phyloP scores from a whole-genome alignment of 2,329 filamentous ascomycete species.

The Fusarium albidum region DNA sequence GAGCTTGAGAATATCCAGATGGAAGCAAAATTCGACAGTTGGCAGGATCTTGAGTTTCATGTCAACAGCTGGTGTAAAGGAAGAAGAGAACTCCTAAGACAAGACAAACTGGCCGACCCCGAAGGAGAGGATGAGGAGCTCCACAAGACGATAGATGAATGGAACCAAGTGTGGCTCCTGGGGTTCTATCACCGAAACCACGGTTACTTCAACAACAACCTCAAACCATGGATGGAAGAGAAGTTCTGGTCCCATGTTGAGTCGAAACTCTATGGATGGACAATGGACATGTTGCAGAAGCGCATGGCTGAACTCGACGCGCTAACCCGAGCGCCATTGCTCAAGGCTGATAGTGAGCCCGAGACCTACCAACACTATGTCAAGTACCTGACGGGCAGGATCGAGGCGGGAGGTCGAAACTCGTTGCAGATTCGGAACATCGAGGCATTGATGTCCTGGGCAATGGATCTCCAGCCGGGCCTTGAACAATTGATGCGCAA shows the following conservation, averaged over 20 bases:
- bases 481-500: neutral
- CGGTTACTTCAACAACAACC: constrained; percentile 1
- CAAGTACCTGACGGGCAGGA: neutral
- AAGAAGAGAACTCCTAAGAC: constrained; percentile 2
- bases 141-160: constrained; percentile 21
- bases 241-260: neutral
- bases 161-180: constrained; percentile 25
- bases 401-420: neutral
- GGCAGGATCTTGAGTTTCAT: no score
- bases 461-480: constrained; percentile 17
- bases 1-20: no score
- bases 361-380: constrained; percentile 4
- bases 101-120: neutral
- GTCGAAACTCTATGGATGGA: constrained; percentile 3
- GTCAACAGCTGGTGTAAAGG: constrained; percentile 13
- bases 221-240: neutral
- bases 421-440: constrained; percentile 8
- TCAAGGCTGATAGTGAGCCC: neutral
- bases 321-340: neutral
- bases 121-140: constrained; percentile 3
- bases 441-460: constrained; percentile 24
- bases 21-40: no score
- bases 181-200: constrained; percentile 14
- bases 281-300: neutral
- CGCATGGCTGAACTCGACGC: constrained; percentile 10